phyloP scores from a whole-genome alignment of 2,329 filamentous ascomycete genomes.

The Ophiognomonia clavigignenti-juglandacearum region DNA sequence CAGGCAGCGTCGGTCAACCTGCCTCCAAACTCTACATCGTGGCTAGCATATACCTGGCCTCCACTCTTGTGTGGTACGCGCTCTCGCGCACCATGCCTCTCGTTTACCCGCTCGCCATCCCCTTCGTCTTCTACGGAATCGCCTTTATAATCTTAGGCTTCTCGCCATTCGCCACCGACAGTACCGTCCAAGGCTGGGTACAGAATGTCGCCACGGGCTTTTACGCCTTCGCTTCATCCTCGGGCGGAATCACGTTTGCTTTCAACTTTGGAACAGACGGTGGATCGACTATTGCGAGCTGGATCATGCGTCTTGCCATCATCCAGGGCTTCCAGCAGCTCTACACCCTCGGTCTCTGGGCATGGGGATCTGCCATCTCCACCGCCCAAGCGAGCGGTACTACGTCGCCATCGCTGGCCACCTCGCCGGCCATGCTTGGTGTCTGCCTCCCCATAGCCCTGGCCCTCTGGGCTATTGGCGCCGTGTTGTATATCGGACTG shows the following conservation, averaged over 20 bases:
- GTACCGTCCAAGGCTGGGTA: slow-evolving; percentile 38
- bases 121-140: slow-evolving; percentile 55
- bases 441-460: slow-evolving; percentile 54
- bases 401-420: slow-evolving; percentile 23
- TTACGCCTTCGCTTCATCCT: slow-evolving; percentile 57
- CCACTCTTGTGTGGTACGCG: slow-evolving; percentile 56
- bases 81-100: slow-evolving; percentile 52
- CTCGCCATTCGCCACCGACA: slow-evolving; percentile 44
- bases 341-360: slow-evolving; percentile 59
- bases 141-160: slow-evolving; percentile 56
- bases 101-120: slow-evolving; percentile 47
- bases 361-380: slow-evolving; percentile 53
- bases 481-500: slow-evolving; percentile 54
- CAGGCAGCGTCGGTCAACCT: slow-evolving; percentile 54
- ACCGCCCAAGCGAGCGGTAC: slow-evolving; percentile 29
- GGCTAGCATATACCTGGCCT: slow-evolving; percentile 50
- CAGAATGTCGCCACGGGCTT: slow-evolving; percentile 57
- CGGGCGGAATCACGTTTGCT: slow-evolving; percentile 59
- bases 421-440: slow-evolving; percentile 27
- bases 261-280: slow-evolving; percentile 62
- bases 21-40: slow-evolving; percentile 53
- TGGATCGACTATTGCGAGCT: slow-evolving; percentile 56
- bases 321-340: slow-evolving; percentile 62
- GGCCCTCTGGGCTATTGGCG: slow-evolving; percentile 51
- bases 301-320: slow-evolving; percentile 61